Conservation (phyloP, 345 rosid genomes). For the Erodium maritimum region DNA sequence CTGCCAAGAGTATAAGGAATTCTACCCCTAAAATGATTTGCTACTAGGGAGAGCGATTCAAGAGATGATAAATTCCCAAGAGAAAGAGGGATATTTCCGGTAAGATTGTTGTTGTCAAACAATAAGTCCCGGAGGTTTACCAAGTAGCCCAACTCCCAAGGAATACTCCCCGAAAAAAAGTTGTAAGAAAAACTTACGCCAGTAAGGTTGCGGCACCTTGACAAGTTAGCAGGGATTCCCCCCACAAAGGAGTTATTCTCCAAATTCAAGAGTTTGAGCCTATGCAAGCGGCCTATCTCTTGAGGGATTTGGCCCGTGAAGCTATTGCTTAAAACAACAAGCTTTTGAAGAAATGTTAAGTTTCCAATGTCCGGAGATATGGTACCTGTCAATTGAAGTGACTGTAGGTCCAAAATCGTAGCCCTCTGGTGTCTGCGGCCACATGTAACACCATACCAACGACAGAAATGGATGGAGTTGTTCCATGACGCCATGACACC, state of each 20-base stretch:
- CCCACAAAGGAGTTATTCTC: conserved; percentile 1
- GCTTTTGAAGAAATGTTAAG: not conserved
- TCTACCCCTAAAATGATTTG: conserved; percentile 9
- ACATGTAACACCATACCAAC: not conserved
- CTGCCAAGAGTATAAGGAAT: conserved; percentile 5
- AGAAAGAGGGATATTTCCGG: not conserved
- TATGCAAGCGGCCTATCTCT: not conserved
- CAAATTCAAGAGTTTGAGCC: not conserved
- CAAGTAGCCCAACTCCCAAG: not conserved
- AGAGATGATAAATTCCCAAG: conserved; percentile 1
- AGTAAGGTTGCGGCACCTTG: not conserved
- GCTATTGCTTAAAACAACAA: not conserved
- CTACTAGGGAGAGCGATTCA: not conserved
- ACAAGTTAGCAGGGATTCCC: conserved; percentile 2
- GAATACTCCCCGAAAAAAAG: not conserved
- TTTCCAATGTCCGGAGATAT: conserved; percentile 1
- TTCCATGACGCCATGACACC: conserved; percentile 4
- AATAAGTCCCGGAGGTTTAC: not conserved
- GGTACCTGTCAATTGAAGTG: not conserved
- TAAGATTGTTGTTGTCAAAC: not conserved
- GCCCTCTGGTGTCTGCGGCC: not conserved
- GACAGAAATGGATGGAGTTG: conserved; percentile 3
- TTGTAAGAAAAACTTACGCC: not conserved
- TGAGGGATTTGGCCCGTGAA: conserved; percentile 3
- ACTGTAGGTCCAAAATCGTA: not conserved